These are phyloP conservation scores for Carpinus fangiana DNA, from an alignment of 306 rosid species.

Conservation along the genomic window DNA sequence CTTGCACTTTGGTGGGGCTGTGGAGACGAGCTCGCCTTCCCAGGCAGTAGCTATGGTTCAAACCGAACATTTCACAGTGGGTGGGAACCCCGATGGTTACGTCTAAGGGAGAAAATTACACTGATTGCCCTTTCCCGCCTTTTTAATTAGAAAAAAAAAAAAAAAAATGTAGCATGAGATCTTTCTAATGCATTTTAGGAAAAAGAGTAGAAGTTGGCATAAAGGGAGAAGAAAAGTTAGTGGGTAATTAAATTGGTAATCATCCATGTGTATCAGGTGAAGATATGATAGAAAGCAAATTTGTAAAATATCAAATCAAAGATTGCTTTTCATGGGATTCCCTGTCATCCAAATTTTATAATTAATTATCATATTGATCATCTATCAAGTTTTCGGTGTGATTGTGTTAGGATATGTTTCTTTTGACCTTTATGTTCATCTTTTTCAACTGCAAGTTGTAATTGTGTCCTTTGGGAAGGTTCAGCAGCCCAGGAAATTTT, in stretches of 20 bases:
- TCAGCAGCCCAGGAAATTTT: background rate
- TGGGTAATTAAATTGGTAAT: background rate
- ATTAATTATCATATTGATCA: background rate
- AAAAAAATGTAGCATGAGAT: background rate
- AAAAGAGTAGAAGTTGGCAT: background rate
- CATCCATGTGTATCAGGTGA: background rate
- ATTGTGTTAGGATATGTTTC: conserved; percentile 1
- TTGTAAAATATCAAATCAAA: background rate
- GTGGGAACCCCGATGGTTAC: too few relatives aligned
- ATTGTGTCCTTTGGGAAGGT: background rate
- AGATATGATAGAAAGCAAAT: background rate
- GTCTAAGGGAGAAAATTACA: too few relatives aligned
- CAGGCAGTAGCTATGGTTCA: too few relatives aligned
- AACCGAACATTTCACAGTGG: too few relatives aligned
- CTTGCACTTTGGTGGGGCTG: too few relatives aligned
- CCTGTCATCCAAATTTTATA: background rate
- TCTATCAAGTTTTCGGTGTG: too few relatives aligned
- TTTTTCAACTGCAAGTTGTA: background rate
- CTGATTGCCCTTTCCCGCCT: too few relatives aligned
- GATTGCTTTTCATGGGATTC: background rate
- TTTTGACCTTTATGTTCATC: background rate
- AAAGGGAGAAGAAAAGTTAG: background rate
- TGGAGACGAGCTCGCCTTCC: too few relatives aligned
- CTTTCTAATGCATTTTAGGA: background rate
- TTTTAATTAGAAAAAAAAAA: too few relatives aligned